Conservation (phyloP, 1,284 basidiomycete genomes). For the Pyrrhoderma noxium region DNA sequence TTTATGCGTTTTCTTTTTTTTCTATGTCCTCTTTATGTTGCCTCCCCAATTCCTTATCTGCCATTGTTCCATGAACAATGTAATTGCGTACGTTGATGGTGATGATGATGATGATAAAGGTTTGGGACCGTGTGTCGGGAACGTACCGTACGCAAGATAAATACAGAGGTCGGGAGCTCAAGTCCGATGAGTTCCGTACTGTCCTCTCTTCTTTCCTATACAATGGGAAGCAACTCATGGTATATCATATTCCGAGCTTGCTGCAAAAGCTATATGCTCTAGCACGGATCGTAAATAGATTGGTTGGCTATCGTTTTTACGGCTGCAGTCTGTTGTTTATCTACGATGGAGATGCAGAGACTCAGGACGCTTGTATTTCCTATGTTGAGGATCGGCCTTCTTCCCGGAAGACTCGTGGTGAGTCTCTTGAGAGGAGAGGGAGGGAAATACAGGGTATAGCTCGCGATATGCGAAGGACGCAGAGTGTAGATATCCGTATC, state of each 20-base stretch:
- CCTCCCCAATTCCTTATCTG: background rate
- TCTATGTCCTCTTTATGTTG: background rate
- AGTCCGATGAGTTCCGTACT: slow-evolving; percentile 76
- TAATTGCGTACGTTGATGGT: no score
- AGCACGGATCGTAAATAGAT: slow-evolving; percentile 79
- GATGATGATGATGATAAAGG: no score
- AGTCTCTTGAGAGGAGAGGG: slow-evolving; percentile 60
- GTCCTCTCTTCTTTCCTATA: slow-evolving; percentile 81
- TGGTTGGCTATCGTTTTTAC: slow-evolving; percentile 95
- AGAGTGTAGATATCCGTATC: slow-evolving; percentile 67
- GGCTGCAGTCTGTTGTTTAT: slow-evolving; percentile 95
- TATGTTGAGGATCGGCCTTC: slow-evolving; percentile 60
- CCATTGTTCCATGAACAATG: no score
- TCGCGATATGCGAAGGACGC: slow-evolving; percentile 55
- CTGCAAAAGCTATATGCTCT: slow-evolving; percentile 92
- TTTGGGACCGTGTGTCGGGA: slow-evolving; percentile 81
- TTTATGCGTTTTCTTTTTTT: background rate
- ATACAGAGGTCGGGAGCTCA: slow-evolving; percentile 89
- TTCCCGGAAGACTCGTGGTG: slow-evolving; percentile 66
- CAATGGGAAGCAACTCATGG: slow-evolving; percentile 78
- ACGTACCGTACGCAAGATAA: slow-evolving; percentile 94
- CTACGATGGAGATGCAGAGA: slow-evolving; percentile 91
- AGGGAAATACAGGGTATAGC: slow-evolving; percentile 28
- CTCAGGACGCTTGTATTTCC: slow-evolving; percentile 67
- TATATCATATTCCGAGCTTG: slow-evolving; percentile 88